Evolutionary conservation across 768 basidiomycete genomes (phyloP).

Genomic region (Flagelloscypha sp.): DNA sequence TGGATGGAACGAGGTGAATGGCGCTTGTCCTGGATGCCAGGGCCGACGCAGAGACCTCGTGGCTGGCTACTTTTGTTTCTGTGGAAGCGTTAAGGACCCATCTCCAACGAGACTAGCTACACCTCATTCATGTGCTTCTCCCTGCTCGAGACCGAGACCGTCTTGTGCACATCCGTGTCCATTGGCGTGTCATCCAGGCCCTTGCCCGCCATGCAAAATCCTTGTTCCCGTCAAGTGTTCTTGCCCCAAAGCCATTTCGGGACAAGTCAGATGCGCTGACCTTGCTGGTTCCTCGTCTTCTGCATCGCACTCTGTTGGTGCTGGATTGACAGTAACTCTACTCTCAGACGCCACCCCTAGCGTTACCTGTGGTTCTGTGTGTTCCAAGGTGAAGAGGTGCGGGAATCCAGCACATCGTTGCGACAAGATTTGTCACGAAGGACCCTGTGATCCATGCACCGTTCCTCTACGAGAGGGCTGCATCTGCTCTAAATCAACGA

Average conservation of each 20-base stretch:
- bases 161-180: constrained; percentile 80
- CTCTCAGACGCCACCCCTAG: constrained; percentile 11
- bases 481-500: no score
- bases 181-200: constrained; percentile 85
- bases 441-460: constrained; percentile 58
- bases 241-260: constrained; percentile 52
- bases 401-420: constrained; percentile 63
- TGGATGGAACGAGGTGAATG: constrained; percentile 73
- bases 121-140: constrained; percentile 69
- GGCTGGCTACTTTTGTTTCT: constrained; percentile 78
- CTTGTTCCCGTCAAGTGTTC: constrained; percentile 72
- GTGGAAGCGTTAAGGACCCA: constrained; percentile 65
- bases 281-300: background rate
- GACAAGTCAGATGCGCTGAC: constrained; percentile 5
- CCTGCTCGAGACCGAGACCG: constrained; percentile 52
- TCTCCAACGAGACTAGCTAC: constrained; percentile 60
- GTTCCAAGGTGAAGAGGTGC: constrained; percentile 47
- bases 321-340: no score
- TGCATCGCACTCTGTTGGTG: no score
- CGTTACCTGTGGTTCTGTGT: constrained; percentile 30
- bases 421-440: constrained; percentile 62
- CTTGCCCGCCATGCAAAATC: constrained; percentile 89
- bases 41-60: constrained; percentile 63
- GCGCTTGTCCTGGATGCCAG: constrained; percentile 93
- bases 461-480: background rate